These are phyloP conservation scores for Lumnitzera littorea DNA, from an alignment of 345 rosid genomes.

Conservation along the genomic window DNA sequence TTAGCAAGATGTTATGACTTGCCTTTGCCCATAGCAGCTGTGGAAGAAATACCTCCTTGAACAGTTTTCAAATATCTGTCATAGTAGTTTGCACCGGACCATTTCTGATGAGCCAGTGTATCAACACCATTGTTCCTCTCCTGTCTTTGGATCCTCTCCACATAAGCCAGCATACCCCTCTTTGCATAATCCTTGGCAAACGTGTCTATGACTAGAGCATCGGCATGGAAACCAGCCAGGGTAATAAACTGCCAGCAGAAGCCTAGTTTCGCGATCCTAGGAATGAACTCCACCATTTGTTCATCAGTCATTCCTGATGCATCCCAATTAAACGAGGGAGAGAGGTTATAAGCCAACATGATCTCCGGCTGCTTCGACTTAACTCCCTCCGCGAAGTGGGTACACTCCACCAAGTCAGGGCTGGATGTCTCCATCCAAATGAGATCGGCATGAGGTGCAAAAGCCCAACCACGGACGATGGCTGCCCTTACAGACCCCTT, in stretches of 20 bases:
- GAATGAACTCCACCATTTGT: slow-evolving; percentile 86
- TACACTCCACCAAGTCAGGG: slow-evolving; percentile 77
- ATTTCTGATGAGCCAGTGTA: slow-evolving; percentile 94
- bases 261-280: slow-evolving; percentile 68
- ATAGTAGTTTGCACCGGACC: slow-evolving; percentile 96
- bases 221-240: slow-evolving; percentile 87
- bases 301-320: slow-evolving; percentile 84
- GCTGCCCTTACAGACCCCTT: slow-evolving; percentile 84
- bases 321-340: slow-evolving; percentile 96
- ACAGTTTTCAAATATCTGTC: slow-evolving; percentile 81
- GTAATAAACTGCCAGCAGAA: slow-evolving; percentile 98
- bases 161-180: slow-evolving; percentile 94
- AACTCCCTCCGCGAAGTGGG: slow-evolving; percentile 64
- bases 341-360: slow-evolving; percentile 92
- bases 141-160: slow-evolving; percentile 97
- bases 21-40: slow-evolving; percentile 99
- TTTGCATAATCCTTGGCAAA: slow-evolving; percentile 73
- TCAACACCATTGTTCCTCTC: slow-evolving; percentile 90
- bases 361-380: slow-evolving; percentile 56
- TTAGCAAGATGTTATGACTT: slow-evolving; percentile 6
- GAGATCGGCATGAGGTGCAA: slow-evolving; percentile 72
- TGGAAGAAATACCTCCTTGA: slow-evolving; percentile 95
- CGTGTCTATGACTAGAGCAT: slow-evolving; percentile 75
- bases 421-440: slow-evolving; percentile 95
- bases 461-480: slow-evolving; percentile 80